Evolutionary conservation across 148 eudicot genomes (phyloP).

Genomic region (Vaccinium myrtillus): DNA sequence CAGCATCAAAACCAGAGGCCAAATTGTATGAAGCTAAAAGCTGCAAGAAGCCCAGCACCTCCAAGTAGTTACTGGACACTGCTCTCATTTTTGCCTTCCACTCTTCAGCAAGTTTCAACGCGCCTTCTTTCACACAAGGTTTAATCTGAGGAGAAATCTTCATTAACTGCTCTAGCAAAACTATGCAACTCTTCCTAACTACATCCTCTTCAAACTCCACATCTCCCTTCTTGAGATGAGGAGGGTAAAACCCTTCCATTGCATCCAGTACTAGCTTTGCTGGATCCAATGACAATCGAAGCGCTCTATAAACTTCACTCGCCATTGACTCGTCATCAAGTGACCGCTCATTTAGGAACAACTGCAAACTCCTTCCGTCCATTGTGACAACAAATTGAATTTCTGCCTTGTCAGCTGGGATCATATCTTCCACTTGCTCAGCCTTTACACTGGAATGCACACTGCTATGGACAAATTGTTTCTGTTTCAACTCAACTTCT

Average conservation of each 20-base stretch:
- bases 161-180: slow-evolving; percentile 48
- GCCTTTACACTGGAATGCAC: slow-evolving; percentile 14
- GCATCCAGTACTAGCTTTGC: slow-evolving; percentile 63
- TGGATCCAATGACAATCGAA: slow-evolving; percentile 43
- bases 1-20: slow-evolving; percentile 20
- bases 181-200: slow-evolving; percentile 45
- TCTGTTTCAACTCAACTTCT: slow-evolving; percentile 22
- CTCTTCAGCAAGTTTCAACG: slow-evolving; percentile 41
- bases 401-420: slow-evolving; percentile 19
- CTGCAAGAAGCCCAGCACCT: slow-evolving; percentile 38
- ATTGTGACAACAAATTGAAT: slow-evolving; percentile 34
- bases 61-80: slow-evolving; percentile 20
- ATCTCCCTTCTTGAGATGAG: slow-evolving; percentile 32
- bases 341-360: slow-evolving; percentile 34
- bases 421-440: not conserved
- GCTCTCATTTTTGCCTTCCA: slow-evolving; percentile 45
- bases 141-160: slow-evolving; percentile 32
- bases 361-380: slow-evolving; percentile 49
- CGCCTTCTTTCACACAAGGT: slow-evolving; percentile 31
- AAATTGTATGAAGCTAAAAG: slow-evolving; percentile 43
- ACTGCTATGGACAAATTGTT: not conserved
- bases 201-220: slow-evolving; percentile 27
- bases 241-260: slow-evolving; percentile 51
- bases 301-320: slow-evolving; percentile 40
- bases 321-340: slow-evolving; percentile 33